These are phyloP conservation scores for Mortierella antarctica DNA, from an alignment of 192 early-diverging fungal genomes.

Conservation along the genomic window DNA sequence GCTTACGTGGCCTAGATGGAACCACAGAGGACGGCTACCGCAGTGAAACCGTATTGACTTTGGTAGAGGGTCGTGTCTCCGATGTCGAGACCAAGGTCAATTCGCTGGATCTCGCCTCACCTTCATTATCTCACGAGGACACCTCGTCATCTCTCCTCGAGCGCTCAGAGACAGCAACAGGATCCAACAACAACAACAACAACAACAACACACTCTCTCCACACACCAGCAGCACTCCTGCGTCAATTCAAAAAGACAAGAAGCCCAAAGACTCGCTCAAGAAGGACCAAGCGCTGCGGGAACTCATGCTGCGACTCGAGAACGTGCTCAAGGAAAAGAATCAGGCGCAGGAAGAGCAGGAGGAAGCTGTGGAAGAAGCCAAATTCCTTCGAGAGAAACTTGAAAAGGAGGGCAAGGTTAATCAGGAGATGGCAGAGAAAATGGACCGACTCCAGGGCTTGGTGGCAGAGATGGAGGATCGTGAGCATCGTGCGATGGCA, in stretches of 20 bases:
- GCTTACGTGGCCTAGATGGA: background rate
- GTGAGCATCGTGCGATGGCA: background rate
- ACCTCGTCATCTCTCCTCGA: too few species aligned
- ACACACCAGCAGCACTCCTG: background rate
- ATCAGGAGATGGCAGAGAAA: slow-evolving; percentile 16
- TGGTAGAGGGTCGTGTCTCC: background rate
- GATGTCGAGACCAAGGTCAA: slow-evolving; percentile 18
- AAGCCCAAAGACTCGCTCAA: slow-evolving; percentile 13
- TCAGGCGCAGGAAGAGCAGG: slow-evolving; percentile 31
- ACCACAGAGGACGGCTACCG: background rate
- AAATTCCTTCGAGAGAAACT: background rate
- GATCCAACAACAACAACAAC: background rate
- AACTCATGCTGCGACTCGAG: slow-evolving; percentile 32
- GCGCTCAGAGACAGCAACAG: too few species aligned
- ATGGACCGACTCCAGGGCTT: slow-evolving; percentile 12
- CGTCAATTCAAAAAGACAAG: background rate
- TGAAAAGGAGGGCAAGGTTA: slow-evolving; percentile 11
- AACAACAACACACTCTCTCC: background rate
- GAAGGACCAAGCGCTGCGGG: slow-evolving; percentile 32
- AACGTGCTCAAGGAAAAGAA: slow-evolving; percentile 36
- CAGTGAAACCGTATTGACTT: slow-evolving; percentile 3
- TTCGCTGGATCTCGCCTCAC: slow-evolving; percentile 16
- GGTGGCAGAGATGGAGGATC: slow-evolving; percentile 19
- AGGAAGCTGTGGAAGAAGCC: slow-evolving; percentile 19
- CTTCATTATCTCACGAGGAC: too few species aligned